Evolutionary conservation across 495 filamentous ascomycete species (phyloP), one percentile per base, ranked within the genome.

Genomic region (Polyplosphaeria fusca): DNA sequence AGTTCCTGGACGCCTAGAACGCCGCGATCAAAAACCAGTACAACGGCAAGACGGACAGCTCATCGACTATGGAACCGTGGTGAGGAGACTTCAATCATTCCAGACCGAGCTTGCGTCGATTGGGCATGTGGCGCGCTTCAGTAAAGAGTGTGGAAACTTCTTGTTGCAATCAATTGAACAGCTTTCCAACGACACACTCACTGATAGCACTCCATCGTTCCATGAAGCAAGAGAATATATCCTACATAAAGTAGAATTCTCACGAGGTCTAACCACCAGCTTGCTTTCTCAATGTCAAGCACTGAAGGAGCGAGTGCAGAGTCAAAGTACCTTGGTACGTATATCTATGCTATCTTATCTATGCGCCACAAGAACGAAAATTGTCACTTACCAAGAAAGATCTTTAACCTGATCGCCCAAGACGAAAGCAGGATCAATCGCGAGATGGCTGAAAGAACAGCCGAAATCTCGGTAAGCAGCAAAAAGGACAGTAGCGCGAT

Each of bases 401-500:
- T n/a, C n/a, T n/a, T n/a, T n/a, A n/a, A n/a, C n/a, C 25, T 54
- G 7, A 45, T 45, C 16, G 51, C 38, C 7, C 51, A 54, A 45
- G 51, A 54, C 5, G 40, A 54, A n/a, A 54, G 45, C 25, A 4
- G 25, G 11, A 43, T 54, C 38, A 54, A 26, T 23, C 51, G 51
- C 19, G 12, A 38, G 16, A 24, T 54, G 7, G 38, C 51, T 20
- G 38, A 44, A 18, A 26, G 45, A 35, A 54, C 24, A 23, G 18
- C 40, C 9, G 5, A 27, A 24, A 45, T 54, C 26, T 38, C 51
- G 4, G 7, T 35, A 11, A 40, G 39, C 3, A 45, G 5, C 13
- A 44, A 35, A 35, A 19, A 40, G 9, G 51, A 54, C 23, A 54
- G 51, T 16, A 44, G 43, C 28, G 53, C 53, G 7, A 56, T 56